phyloP scores from a whole-genome alignment of 148 eudicot genomes.

The Fagopyrum homotropicum region DNA sequence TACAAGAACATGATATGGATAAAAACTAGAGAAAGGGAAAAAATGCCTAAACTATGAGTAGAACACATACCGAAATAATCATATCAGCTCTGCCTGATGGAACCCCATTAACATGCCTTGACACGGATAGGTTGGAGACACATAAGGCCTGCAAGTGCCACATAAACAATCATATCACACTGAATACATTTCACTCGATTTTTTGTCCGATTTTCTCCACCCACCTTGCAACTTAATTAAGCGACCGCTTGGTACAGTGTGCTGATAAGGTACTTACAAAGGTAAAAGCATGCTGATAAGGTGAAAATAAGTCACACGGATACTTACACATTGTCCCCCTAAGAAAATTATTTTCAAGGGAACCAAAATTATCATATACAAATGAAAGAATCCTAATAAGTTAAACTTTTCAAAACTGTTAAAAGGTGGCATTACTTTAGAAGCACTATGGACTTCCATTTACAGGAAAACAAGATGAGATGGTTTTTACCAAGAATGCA shows the following conservation, averaged over 20 bases:
- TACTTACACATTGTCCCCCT: background rate
- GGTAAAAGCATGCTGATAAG: too few species aligned
- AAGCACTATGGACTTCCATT: background rate
- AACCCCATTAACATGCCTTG: slow-evolving; percentile 79
- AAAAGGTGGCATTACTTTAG: background rate
- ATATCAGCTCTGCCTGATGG: slow-evolving; percentile 77
- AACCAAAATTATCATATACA: background rate
- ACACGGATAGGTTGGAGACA: slow-evolving; percentile 37
- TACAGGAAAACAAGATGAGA: background rate
- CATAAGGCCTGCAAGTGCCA: slow-evolving; percentile 70
- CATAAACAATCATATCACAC: background rate
- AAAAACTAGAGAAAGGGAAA: background rate
- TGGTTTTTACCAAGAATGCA: background rate
- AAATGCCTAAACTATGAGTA: background rate
- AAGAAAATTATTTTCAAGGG: background rate
- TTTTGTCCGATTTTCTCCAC: background rate
- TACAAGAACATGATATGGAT: too few species aligned
- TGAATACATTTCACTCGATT: background rate
- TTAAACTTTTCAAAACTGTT: background rate
- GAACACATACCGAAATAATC: slow-evolving; percentile 76
- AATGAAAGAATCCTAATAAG: background rate
- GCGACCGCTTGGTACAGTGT: too few species aligned
- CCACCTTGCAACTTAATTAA: background rate
- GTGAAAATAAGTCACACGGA: too few species aligned
- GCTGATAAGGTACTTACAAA: too few species aligned